Evolutionary conservation across 2,329 filamentous ascomycete species (phyloP).

Genomic region (Septoria linicola): DNA sequence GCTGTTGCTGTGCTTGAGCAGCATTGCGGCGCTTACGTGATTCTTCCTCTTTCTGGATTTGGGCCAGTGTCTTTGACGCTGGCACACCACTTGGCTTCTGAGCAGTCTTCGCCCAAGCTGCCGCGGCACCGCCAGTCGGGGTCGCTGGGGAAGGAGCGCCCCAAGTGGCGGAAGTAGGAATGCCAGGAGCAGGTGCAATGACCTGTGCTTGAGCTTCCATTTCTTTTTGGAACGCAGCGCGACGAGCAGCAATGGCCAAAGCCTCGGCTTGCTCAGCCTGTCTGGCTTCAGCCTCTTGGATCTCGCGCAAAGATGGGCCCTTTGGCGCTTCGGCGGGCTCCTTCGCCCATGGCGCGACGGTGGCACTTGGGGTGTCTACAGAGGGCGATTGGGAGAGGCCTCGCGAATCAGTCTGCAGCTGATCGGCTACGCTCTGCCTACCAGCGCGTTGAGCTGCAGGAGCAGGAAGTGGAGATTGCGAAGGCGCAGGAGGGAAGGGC

Average conservation of each 20-base stretch:
- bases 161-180: constrained; percentile 89
- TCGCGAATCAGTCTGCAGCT: constrained; percentile 61
- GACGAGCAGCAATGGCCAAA: constrained; percentile 71
- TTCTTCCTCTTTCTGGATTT: constrained; percentile 97
- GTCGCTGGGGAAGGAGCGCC: constrained; percentile 70
- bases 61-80: constrained; percentile 84
- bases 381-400: constrained; percentile 78
- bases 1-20: constrained; percentile 47
- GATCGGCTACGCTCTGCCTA: constrained; percentile 78
- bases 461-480: constrained; percentile 78
- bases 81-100: constrained; percentile 49
- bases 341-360: constrained; percentile 92
- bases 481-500: constrained; percentile 69
- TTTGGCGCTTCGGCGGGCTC: constrained; percentile 71
- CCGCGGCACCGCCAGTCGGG: constrained; percentile 46
- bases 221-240: constrained; percentile 78
- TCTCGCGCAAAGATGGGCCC: constrained; percentile 91
- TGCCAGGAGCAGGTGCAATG: constrained; percentile 59
- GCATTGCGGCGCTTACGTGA: constrained; percentile 75
- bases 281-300: constrained; percentile 91
- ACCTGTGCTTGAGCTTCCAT: constrained; percentile 61
- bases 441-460: constrained; percentile 79
- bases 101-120: constrained; percentile 67
- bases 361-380: constrained; percentile 63
- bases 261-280: constrained; percentile 90